Evolutionary conservation across 148 eudicot genomes (phyloP).

Genomic region (Gaultheria prostrata): DNA sequence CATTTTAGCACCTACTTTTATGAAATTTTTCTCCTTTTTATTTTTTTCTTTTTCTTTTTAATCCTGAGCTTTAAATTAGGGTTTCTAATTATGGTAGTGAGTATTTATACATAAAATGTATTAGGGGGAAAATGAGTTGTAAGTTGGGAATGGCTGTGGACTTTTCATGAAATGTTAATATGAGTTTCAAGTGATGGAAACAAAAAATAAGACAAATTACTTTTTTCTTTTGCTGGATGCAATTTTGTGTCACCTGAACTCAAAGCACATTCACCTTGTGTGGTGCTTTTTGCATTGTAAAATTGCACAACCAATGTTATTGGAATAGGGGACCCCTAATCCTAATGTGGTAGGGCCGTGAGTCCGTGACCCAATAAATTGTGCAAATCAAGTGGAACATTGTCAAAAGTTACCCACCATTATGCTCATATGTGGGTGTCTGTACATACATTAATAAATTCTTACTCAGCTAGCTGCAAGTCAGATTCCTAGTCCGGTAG

Average conservation of each 20-base stretch:
- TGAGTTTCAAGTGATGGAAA: background rate
- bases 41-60: background rate
- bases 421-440: constrained; percentile 1
- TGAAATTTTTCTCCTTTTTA: background rate
- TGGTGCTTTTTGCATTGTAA: background rate
- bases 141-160: constrained; percentile 11
- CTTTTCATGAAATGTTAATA: constrained; percentile 6
- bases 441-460: background rate
- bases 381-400: background rate
- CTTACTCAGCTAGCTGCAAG: no score
- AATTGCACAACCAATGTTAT: background rate
- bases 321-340: constrained; percentile 4
- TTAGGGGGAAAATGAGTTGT: background rate
- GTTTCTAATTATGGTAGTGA: constrained; percentile 11
- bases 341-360: background rate
- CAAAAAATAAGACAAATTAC: constrained; percentile 3
- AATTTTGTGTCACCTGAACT: background rate
- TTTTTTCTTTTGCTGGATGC: background rate
- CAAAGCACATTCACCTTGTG: background rate
- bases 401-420: background rate
- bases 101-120: background rate
- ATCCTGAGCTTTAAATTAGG: background rate
- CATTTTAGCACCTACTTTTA: background rate
- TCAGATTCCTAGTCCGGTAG: no score
- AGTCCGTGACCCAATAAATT: constrained; percentile 5